These are phyloP conservation scores for Mycosphaerella sp. DNA, from an alignment of 2,329 filamentous ascomycete species.

Conservation along the genomic window DNA sequence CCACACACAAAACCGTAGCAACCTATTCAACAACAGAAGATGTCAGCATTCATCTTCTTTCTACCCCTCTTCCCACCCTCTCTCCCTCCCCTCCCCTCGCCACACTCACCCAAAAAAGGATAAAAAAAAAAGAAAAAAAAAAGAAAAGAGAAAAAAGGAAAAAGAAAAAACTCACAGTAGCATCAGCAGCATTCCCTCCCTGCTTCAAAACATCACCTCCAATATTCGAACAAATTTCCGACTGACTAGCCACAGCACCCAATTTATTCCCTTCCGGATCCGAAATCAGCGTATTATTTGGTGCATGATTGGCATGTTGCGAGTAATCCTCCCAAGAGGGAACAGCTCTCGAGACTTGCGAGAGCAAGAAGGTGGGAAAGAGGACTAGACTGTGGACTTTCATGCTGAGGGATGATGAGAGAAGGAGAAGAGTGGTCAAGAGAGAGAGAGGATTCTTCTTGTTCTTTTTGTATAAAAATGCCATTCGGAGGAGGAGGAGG, in stretches of 20 bases:
- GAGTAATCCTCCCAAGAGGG: slow-evolving; percentile 15
- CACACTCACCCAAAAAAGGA: no score
- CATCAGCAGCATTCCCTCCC: slow-evolving; percentile 49
- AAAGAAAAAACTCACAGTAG: slow-evolving; percentile 31
- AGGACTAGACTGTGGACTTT: slow-evolving; percentile 6
- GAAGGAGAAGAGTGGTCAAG: neutral
- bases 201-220: slow-evolving; percentile 41
- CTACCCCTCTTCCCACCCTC: no score
- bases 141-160: no score
- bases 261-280: slow-evolving; percentile 27
- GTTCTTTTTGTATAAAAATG: no score
- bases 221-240: slow-evolving; percentile 27
- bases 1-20: slow-evolving; percentile 44
- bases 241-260: slow-evolving; percentile 45
- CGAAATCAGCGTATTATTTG: slow-evolving; percentile 5
- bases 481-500: no score
- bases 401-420: slow-evolving; percentile 13
- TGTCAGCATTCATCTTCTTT: neutral
- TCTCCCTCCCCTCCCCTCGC: no score
- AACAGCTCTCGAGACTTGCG: slow-evolving; percentile 13
- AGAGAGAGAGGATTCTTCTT: neutral
- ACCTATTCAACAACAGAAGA: neutral
- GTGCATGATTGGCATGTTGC: neutral
- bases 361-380: slow-evolving; percentile 19
- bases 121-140: no score